Base-by-base conservation (phyloP, 2,329 filamentous ascomycete genomes). In the Zarea fungicola region DNA sequence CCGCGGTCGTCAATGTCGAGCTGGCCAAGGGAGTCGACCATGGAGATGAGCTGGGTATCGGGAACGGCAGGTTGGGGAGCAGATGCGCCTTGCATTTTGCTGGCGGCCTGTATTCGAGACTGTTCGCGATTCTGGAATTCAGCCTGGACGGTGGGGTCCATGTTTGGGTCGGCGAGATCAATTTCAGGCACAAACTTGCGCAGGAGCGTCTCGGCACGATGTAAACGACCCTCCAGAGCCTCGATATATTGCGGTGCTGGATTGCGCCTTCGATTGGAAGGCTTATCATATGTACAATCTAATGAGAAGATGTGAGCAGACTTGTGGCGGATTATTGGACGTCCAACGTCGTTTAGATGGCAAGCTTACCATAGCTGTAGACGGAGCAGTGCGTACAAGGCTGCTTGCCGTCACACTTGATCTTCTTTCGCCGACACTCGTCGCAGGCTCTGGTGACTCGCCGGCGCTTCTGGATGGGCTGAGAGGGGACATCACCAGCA, bases 251-350 rank as follows among this genome's bases (percentile, higher is more conserved):
- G 89, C 16, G 91, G 90, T 22, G 89, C 88, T 19, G 91, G 90
- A 64, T 96, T 96, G 59, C 91, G 83, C 56, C 90, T 81, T 56
- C 91, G 81, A 65, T 96, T 96, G 21, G 90, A 96, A 11, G 91
- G 91, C 65, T 96, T 93, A 62, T 96, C 90, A 68, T 96, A 96
- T 23, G 90, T 95, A 66, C 91, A 96, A 64, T 95, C 90, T 96
- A 37, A 31, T 16, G 16, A 5, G 11, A 16, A 29, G 6, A 21
- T 34, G 48, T 52, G 16, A 48, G 21, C 31, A 32, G 4, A 8
- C 3, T 2, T 23, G 19, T 13, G 3, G 14, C n/a, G 14, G 3
- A 48, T 29, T 14, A 29, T 29, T 8, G 8, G 28, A 14, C 28
- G 14, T 8, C 8, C 14, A 22, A 41, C 5, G 16, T 19, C 31